Evolutionary conservation across 2,329 filamentous ascomycete genomes (phyloP), one percentile per base, ranked within the genome.

Genomic region (Xylariaceae sp.): DNA sequence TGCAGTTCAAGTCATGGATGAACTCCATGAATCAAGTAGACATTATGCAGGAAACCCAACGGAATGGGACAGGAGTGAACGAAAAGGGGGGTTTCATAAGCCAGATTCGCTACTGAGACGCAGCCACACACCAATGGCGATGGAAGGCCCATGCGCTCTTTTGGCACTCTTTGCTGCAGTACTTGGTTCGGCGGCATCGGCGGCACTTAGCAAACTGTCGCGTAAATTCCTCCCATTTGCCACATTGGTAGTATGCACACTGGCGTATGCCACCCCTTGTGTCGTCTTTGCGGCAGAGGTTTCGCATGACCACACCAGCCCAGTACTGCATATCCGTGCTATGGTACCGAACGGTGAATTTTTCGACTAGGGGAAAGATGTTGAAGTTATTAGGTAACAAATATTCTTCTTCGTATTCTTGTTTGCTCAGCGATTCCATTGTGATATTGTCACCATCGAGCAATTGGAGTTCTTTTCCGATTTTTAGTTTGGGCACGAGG

Each of bases 101-200:
- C n/a, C n/a, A n/a, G n/a, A n/a, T n/a, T n/a, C n/a, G n/a, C n/a
- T 65, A 79, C 68, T 76, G 74, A 25, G 76, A 72, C 40, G 87
- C 87, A 48, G 85, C 84, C 47, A 93, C 85, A 66, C 93, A 98
- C 93, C 93, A 98, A 70, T 97, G 94, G 50, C 93, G 84, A 66
- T 98, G 93, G 69, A 90, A 97, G 22, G 93, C 90, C 93, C 93
- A 98, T 8, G 93, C 94, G 58, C 88, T 94, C 75, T 97, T 97
- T 71, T 98, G 93, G 69, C 93, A 98, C 68, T 98, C 93, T 70
- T 98, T 98, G 79, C 91, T 96, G 82, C 93, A 98, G 73, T 96
- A 96, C 68, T 98, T 98, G 51, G 93, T 98, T 55, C 93, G 83
- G 57, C 93, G 83, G 71, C 93, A 98, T 54, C 93, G 85, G 55